A percentile compares a stretch with the other conserved stretches of the same genome.
phyloP scores from a whole-genome alignment of 2,329 filamentous ascomycete species.

The Aspergillus intermedius region DNA sequence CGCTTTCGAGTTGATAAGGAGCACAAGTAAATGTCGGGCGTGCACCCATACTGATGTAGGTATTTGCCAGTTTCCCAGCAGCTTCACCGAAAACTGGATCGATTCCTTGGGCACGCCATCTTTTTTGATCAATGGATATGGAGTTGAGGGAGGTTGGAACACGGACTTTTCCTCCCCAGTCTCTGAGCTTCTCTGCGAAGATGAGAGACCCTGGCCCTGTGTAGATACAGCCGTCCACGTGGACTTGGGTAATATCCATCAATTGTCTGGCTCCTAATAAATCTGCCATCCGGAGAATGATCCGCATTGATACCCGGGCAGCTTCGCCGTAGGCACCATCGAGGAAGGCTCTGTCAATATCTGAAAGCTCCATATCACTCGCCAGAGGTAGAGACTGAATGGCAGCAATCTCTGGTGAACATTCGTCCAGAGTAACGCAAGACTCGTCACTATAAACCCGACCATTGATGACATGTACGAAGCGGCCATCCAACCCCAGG shows the following conservation, averaged over 20 bases:
- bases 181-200: slow-evolving; percentile 32
- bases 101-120: slow-evolving; percentile 35
- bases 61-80: slow-evolving; percentile 29
- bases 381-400: neutral
- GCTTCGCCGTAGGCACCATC: slow-evolving; percentile 29
- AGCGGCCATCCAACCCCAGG: neutral
- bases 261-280: slow-evolving; percentile 29
- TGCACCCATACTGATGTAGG: slow-evolving; percentile 39
- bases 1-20: slow-evolving; percentile 36
- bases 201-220: slow-evolving; percentile 33
- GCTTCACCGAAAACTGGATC: slow-evolving; percentile 23
- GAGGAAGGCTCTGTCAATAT: slow-evolving; percentile 20
- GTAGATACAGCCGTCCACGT: slow-evolving; percentile 42
- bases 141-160: slow-evolving; percentile 40
- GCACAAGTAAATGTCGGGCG: slow-evolving; percentile 40
- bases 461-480: neutral
- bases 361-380: slow-evolving; percentile 12
- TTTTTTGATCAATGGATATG: slow-evolving; percentile 38
- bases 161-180: slow-evolving; percentile 29
- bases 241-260: slow-evolving; percentile 35
- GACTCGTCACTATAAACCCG: neutral
- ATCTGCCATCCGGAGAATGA: slow-evolving; percentile 33
- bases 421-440: neutral
- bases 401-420: neutral
- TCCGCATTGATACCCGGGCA: slow-evolving; percentile 30